phyloP scores from a whole-genome alignment of 257 asterid species.

The Rehmannia glutinosa region DNA sequence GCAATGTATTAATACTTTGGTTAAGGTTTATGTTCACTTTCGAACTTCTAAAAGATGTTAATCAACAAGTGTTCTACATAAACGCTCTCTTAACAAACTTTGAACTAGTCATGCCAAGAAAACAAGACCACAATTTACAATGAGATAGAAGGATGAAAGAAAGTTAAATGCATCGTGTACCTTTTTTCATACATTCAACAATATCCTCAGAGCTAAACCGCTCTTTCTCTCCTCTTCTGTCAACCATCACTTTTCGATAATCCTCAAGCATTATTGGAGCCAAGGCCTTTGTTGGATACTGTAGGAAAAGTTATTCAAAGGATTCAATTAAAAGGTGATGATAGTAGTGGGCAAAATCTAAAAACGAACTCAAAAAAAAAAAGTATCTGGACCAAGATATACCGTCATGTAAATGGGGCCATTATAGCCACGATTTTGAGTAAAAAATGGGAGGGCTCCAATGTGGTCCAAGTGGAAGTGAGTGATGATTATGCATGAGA shows the following conservation, averaged over 20 bases:
- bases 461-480: constrained; percentile 97
- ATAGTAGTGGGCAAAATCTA: background rate
- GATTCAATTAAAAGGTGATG: background rate
- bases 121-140: background rate
- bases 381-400: constrained; percentile 10
- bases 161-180: constrained; percentile 20
- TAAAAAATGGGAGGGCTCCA: constrained; percentile 94
- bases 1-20: too few species aligned
- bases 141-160: background rate
- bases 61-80: background rate
- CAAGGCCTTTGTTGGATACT: constrained; percentile 97
- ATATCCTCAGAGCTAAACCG: constrained; percentile 72
- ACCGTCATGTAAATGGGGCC: constrained; percentile 99
- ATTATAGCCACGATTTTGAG: constrained; percentile 87
- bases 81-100: background rate
- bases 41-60: background rate
- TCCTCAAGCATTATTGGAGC: constrained; percentile 90
- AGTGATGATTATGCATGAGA: constrained; percentile 74
- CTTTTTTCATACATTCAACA: constrained; percentile 76
- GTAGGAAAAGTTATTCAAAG: constrained; percentile 10
- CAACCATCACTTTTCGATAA: constrained; percentile 80
- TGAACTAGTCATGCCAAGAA: background rate
- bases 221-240: constrained; percentile 78
- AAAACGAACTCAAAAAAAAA: background rate
- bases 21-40: background rate